Conservation (phyloP, 202 grass and related monocot genomes). For the Panicum hallii region DNA sequence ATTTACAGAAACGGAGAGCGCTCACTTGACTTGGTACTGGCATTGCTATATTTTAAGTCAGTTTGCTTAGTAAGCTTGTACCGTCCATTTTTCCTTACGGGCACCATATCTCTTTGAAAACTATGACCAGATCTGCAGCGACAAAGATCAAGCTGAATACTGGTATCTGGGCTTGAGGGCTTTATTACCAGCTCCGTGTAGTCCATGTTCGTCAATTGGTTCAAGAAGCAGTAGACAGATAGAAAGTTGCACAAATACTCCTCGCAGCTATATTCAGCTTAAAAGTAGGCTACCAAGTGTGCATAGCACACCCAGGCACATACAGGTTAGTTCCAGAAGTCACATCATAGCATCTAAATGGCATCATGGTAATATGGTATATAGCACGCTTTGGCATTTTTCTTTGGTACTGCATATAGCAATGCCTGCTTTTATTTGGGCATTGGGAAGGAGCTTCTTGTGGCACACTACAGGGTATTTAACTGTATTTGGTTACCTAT, state of each 20-base stretch:
- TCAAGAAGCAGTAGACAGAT: slow-evolving; percentile 66
- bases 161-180: slow-evolving; percentile 84
- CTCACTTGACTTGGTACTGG: slow-evolving; percentile 90
- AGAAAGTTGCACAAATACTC: slow-evolving; percentile 71
- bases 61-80: slow-evolving; percentile 14
- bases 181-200: slow-evolving; percentile 60
- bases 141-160: slow-evolving; percentile 83
- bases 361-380: background rate
- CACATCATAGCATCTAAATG: background rate
- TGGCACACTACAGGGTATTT: slow-evolving; percentile 5
- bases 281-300: slow-evolving; percentile 61
- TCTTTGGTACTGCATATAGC: background rate
- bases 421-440: background rate
- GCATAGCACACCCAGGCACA: slow-evolving; percentile 70
- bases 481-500: background rate
- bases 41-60: slow-evolving; percentile 34
- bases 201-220: slow-evolving; percentile 58
- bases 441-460: slow-evolving; percentile 10
- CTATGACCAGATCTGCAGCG: slow-evolving; percentile 75
- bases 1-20: slow-evolving; percentile 72
- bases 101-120: slow-evolving; percentile 17
- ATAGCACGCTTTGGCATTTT: background rate
- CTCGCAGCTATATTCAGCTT: slow-evolving; percentile 60
- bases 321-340: slow-evolving; percentile 66
- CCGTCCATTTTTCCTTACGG: background rate